Evolutionary conservation across 352 stramenopile species (phyloP).

Genomic region (Peronospora destructor): DNA sequence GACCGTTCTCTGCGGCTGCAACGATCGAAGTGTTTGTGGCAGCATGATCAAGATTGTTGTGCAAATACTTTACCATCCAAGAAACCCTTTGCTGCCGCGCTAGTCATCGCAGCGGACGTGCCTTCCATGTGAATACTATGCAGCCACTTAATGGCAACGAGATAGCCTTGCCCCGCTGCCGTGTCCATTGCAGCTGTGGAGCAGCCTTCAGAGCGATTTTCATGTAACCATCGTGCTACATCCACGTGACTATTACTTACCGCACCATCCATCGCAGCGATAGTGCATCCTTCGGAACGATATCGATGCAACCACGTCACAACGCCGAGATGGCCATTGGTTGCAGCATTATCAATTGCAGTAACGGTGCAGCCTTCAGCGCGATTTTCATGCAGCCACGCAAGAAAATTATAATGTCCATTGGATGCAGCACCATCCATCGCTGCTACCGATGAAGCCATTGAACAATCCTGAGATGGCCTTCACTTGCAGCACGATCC

Average conservation of each 20-base stretch:
- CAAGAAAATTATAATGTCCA: background rate
- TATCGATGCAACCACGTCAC: slow-evolving; percentile 17
- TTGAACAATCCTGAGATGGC: background rate
- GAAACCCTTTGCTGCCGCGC: slow-evolving; percentile 14
- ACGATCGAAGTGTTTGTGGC: slow-evolving; percentile 11
- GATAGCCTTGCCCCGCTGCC: slow-evolving; percentile 2
- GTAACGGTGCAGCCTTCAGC: slow-evolving; percentile 10
- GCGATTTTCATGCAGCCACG: slow-evolving; percentile 14
- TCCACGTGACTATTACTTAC: slow-evolving; percentile 7
- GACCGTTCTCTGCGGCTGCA: slow-evolving; percentile 12
- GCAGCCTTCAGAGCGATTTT: slow-evolving; percentile 16
- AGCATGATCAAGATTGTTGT: slow-evolving; percentile 5
- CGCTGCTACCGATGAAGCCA: slow-evolving; percentile 10
- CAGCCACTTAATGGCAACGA: slow-evolving; percentile 16
- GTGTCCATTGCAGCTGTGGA: slow-evolving; percentile 16
- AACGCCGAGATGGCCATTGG: slow-evolving; percentile 1
- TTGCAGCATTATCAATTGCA: slow-evolving; percentile 18
- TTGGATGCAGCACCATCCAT: slow-evolving; percentile 16
- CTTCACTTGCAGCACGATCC: slow-evolving; percentile 3
- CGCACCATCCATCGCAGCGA: slow-evolving; percentile 13
- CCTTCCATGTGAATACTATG: slow-evolving; percentile 9
- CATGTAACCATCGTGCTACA: slow-evolving; percentile 7
- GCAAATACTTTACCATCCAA: slow-evolving; percentile 21
- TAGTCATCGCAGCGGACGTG: slow-evolving; percentile 12
- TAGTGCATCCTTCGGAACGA: slow-evolving; percentile 12